Evolutionary conservation across 192 early-diverging fungal genomes (phyloP).

Genomic region (Backusella circina): DNA sequence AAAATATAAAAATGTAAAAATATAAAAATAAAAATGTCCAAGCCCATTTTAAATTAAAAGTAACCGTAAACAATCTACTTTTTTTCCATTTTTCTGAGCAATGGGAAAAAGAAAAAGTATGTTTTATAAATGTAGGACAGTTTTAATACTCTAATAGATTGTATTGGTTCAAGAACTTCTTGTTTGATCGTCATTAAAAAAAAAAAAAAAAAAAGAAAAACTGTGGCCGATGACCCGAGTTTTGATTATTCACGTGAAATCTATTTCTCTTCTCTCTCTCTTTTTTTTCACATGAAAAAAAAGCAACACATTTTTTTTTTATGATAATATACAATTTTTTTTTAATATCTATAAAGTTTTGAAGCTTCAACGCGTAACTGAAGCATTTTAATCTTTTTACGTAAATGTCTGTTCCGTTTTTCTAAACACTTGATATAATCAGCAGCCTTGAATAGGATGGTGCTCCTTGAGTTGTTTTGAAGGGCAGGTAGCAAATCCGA

Average conservation of each 20-base stretch:
- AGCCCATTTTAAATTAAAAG: background rate
- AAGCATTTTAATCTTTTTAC: slow-evolving; percentile 23
- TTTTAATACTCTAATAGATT: background rate
- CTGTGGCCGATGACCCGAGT: background rate
- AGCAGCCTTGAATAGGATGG: slow-evolving; percentile 65
- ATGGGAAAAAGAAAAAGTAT: background rate
- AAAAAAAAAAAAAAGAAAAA: background rate
- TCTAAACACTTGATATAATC: slow-evolving; percentile 65
- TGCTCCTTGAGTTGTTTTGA: slow-evolving; percentile 63
- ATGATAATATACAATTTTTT: background rate
- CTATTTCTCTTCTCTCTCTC: slow-evolving; percentile 1
- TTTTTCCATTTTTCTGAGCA: background rate
- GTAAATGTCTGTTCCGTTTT: slow-evolving; percentile 43
- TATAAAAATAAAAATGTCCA: background rate
- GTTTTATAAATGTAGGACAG: background rate
- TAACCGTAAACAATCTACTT: background rate
- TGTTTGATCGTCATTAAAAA: slow-evolving; percentile 4
- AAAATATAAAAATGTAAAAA: background rate
- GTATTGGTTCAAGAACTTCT: background rate
- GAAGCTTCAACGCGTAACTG: slow-evolving; percentile 30
- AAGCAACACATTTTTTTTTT: background rate
- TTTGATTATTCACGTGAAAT: background rate
- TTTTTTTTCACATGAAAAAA: background rate
- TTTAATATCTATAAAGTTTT: slow-evolving; percentile 1
- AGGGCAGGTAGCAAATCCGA: slow-evolving; percentile 83